Conservation (phyloP, 2,329 filamentous ascomycete genomes). For the Penicillium olsonii region DNA sequence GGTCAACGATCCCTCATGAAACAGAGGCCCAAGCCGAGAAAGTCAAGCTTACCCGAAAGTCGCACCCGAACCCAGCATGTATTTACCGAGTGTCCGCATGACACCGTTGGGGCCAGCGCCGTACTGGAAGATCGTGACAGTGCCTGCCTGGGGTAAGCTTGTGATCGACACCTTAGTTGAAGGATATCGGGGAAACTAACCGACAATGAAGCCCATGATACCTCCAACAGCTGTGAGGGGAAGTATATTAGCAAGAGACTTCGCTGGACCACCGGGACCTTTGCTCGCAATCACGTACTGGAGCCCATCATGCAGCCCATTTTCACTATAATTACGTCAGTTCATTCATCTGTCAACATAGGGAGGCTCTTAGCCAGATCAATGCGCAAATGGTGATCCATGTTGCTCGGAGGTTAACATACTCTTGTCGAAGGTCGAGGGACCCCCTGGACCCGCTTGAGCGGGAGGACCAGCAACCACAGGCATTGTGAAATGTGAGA, state of each 20-base stretch:
- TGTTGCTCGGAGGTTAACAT: slow-evolving; percentile 31
- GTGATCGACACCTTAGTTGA: neutral
- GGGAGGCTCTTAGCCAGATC: neutral
- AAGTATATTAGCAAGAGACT: slow-evolving; percentile 19
- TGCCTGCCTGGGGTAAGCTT: slow-evolving; percentile 57
- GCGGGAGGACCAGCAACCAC: slow-evolving; percentile 56
- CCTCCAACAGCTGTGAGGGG: slow-evolving; percentile 74
- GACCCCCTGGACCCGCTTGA: slow-evolving; percentile 51
- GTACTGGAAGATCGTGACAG: slow-evolving; percentile 92
- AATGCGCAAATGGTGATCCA: slow-evolving; percentile 12
- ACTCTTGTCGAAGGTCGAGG: slow-evolving; percentile 73
- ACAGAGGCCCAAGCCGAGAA: neutral
- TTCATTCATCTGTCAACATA: neutral
- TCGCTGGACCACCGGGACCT: neutral
- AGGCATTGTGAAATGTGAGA: slow-evolving; percentile 49
- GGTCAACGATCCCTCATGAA: neutral
- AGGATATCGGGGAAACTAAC: slow-evolving; percentile 51
- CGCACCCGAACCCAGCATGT: slow-evolving; percentile 91
- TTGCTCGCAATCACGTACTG: slow-evolving; percentile 65
- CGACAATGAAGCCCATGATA: slow-evolving; percentile 98
- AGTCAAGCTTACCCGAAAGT: slow-evolving; percentile 78
- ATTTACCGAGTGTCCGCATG: slow-evolving; percentile 91
- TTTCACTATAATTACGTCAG: slow-evolving; percentile 67
- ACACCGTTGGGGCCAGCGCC: slow-evolving; percentile 92
- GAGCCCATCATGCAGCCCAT: slow-evolving; percentile 99